Percentiles rank a stretch among this genome's conserved stretches.
These are phyloP conservation scores for Vitis amurensis DNA, from an alignment of 164 flowering plant species.

Conservation along the genomic window DNA sequence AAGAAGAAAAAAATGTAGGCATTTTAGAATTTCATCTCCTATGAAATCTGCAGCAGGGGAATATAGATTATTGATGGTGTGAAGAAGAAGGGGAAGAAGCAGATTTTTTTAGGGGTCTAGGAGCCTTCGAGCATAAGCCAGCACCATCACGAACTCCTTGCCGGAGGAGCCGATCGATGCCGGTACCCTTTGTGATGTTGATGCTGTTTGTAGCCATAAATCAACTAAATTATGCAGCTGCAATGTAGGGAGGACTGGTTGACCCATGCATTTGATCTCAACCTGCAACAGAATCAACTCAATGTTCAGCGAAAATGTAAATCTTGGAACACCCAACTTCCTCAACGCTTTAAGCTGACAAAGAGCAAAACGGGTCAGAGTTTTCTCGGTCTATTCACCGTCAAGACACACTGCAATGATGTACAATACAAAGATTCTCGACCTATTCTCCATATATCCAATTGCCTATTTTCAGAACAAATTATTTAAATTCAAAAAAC, in stretches of 20 bases:
- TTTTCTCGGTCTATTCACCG: no score
- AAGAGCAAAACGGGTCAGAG: no score
- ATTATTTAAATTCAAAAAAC: no score
- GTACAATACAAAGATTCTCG: no score
- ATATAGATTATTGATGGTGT: constrained; percentile 4
- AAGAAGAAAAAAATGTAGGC: background rate
- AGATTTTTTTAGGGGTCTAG: constrained; percentile 3
- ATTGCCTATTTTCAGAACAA: no score
- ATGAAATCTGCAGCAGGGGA: constrained; percentile 4
- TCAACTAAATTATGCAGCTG: constrained; percentile 55
- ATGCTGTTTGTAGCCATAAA: constrained; percentile 56
- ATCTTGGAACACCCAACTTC: no score
- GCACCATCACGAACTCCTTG: constrained; percentile 83
- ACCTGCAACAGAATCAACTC: constrained; percentile 44
- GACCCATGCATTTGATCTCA: constrained; percentile 73
- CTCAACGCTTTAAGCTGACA: no score
- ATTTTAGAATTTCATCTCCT: background rate
- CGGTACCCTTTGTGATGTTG: constrained; percentile 43
- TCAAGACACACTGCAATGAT: no score
- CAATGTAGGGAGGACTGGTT: constrained; percentile 59
- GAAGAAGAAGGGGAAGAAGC: background rate
- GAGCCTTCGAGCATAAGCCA: constrained; percentile 59
- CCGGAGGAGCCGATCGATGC: constrained; percentile 72
- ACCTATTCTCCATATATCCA: no score
- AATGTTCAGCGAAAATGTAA: background rate